Conservation (phyloP, 2,329 filamentous ascomycete species). For the Fusarium sp. region DNA sequence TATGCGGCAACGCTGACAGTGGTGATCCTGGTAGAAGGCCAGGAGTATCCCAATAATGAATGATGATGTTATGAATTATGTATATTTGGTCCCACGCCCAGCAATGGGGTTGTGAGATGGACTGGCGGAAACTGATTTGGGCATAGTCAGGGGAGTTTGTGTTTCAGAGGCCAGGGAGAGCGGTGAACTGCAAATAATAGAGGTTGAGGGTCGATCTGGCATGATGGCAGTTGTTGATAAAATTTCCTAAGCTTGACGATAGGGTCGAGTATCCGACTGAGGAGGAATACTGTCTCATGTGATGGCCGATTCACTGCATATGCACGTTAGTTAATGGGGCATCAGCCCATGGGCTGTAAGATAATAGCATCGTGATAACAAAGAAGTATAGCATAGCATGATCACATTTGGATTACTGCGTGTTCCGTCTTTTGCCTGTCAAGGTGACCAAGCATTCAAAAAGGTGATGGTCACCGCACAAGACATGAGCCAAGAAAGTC, state of each 20-base stretch:
- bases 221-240: constrained; percentile 21
- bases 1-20: constrained; percentile 81
- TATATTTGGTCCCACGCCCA: constrained; percentile 22
- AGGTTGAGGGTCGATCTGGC: constrained; percentile 13
- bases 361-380: constrained; percentile 3
- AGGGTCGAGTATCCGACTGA: constrained; percentile 4
- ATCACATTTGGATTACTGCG: constrained; percentile 1
- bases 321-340: constrained; percentile 1
- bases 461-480: constrained; percentile 30
- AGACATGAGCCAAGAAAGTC: constrained; percentile 19
- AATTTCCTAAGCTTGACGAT: constrained; percentile 6
- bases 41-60: constrained; percentile 59
- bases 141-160: constrained; percentile 28
- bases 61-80: constrained; percentile 49
- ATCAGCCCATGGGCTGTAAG: constrained; percentile 20
- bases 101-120: constrained; percentile 23
- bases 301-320: constrained; percentile 12
- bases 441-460: background rate
- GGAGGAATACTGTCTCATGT: constrained; percentile 9
- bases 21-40: constrained; percentile 74
- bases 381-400: constrained; percentile 12
- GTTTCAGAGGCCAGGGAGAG: constrained; percentile 14
- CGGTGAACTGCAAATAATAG: constrained; percentile 22
- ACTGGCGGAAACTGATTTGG: constrained; percentile 19
- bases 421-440: background rate